Percentiles rank a stretch among this genome's conserved stretches.
These are phyloP conservation scores for Leucosporidium scottii DNA, from an alignment of 768 basidiomycete genomes.

Conservation along the genomic window DNA sequence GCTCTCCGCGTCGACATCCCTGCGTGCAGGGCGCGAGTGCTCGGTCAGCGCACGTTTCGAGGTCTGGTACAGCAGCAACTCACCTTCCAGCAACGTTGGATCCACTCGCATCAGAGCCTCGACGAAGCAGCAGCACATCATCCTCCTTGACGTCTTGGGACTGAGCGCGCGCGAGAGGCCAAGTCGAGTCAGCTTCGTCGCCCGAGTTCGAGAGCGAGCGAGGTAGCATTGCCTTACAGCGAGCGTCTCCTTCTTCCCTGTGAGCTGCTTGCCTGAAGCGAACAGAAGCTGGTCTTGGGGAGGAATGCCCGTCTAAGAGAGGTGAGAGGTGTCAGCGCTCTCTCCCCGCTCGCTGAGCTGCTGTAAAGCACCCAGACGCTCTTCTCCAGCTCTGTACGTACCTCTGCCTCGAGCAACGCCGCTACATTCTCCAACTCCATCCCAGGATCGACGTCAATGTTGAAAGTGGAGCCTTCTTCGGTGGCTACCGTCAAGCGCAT, in stretches of 20 bases:
- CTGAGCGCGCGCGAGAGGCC: constrained; percentile 3
- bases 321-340: background rate
- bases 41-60: too few relatives aligned
- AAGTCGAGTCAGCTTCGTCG: background rate
- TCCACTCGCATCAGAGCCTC: constrained; percentile 46
- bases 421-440: constrained; percentile 91
- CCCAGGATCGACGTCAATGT: constrained; percentile 73
- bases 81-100: constrained; percentile 47
- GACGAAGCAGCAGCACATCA: constrained; percentile 61
- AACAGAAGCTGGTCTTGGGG: constrained; percentile 65
- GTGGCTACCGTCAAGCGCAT: constrained; percentile 46
- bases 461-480: constrained; percentile 40
- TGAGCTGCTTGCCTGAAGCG: constrained; percentile 60
- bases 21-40: constrained; percentile 38
- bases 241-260: constrained; percentile 62
- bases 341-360: too few relatives aligned
- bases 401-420: constrained; percentile 92
- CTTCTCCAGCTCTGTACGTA: constrained; percentile 44
- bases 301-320: constrained; percentile 63
- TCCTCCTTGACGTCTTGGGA: constrained; percentile 57
- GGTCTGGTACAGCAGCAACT: constrained; percentile 1
- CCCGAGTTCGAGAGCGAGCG: background rate
- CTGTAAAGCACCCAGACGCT: background rate
- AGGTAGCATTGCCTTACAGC: constrained; percentile 33
- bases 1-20: constrained; percentile 66